Conservation (phyloP, 2,329 filamentous ascomycete species). For the Camillea tinctor region DNA sequence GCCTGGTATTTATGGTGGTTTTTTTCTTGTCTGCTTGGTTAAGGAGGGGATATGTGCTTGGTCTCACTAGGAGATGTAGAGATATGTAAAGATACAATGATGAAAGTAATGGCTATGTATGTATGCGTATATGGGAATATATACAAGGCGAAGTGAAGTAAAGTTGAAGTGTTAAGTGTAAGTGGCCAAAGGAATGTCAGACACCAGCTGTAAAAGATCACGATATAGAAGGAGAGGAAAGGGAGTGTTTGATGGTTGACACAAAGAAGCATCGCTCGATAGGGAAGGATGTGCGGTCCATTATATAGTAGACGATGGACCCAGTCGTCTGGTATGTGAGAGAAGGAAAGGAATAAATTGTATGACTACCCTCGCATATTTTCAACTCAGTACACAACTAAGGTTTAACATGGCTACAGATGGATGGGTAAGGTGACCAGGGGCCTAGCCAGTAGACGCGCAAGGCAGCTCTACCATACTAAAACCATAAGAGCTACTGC, state of each 20-base stretch:
- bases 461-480: background rate
- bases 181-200: slow-evolving; percentile 23
- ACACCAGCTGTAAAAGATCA: slow-evolving; percentile 22
- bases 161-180: slow-evolving; percentile 1
- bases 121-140: slow-evolving; percentile 13
- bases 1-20: background rate
- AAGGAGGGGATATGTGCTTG: slow-evolving; percentile 4
- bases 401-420: background rate
- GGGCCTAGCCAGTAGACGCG: background rate
- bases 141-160: slow-evolving; percentile 18
- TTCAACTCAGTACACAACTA: background rate
- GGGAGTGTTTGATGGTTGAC: slow-evolving; percentile 14
- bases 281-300: slow-evolving; percentile 1
- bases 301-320: background rate
- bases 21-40: background rate
- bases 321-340: background rate
- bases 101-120: slow-evolving; percentile 4
- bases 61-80: background rate
- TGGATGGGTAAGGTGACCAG: background rate
- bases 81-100: slow-evolving; percentile 5
- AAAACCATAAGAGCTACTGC: background rate
- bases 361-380: background rate
- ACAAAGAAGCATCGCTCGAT: slow-evolving; percentile 21
- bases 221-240: background rate
- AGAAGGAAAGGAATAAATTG: background rate